These are phyloP conservation scores for Adiantum capillusveneris DNA, from an alignment of 75 land plant genomes.

Conservation along the genomic window DNA sequence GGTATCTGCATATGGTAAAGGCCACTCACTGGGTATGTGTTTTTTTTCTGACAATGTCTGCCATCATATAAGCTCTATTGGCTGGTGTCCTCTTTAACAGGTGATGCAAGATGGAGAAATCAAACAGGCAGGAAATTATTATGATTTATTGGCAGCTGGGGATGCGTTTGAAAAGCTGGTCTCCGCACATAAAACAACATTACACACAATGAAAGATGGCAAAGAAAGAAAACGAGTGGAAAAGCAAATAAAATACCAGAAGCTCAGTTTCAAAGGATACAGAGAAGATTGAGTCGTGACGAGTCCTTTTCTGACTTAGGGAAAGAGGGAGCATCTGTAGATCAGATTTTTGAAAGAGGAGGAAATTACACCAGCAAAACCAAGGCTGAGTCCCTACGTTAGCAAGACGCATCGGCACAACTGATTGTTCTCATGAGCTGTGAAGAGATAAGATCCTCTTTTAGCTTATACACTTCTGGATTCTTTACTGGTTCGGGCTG, in stretches of 20 bases:
- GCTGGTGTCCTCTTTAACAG: too few relatives aligned
- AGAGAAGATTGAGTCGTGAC: conserved; percentile 1
- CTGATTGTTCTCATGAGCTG: too few relatives aligned
- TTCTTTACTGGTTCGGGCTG: too few relatives aligned
- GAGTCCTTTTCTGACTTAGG: background rate
- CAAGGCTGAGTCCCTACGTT: conserved; percentile 6
- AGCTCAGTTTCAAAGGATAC: background rate
- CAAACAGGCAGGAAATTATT: too few relatives aligned
- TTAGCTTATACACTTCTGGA: too few relatives aligned
- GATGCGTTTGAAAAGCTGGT: conserved; percentile 77
- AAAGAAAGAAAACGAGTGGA: background rate
- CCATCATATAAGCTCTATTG: too few relatives aligned
- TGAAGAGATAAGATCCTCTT: too few relatives aligned
- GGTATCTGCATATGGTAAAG: too few relatives aligned
- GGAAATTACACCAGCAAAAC: conserved; percentile 13
- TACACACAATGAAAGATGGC: conserved; percentile 6
- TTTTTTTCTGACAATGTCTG: too few relatives aligned
- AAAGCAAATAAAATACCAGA: background rate
- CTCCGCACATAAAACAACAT: conserved; percentile 67
- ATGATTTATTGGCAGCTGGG: conserved; percentile 55
- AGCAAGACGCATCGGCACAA: too few relatives aligned
- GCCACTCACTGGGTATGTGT: too few relatives aligned
- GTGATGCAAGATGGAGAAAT: too few relatives aligned
- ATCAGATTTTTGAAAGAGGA: conserved; percentile 13
- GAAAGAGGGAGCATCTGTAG: background rate